These are phyloP conservation scores for Lipomyces yarrowii DNA, from an alignment of 1,139 yeast species.

Conservation along the genomic window DNA sequence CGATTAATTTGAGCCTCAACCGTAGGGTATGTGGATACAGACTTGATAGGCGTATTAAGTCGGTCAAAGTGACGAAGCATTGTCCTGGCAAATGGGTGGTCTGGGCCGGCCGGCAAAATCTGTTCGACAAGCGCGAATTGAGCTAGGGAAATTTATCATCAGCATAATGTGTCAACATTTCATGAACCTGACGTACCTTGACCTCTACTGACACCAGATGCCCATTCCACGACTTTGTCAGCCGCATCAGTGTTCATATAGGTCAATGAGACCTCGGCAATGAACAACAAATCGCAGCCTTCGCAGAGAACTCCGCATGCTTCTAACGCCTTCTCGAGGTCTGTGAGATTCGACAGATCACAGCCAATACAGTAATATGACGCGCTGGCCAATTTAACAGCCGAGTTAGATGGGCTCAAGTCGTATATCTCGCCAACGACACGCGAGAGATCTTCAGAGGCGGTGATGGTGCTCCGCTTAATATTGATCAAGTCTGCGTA, in stretches of 20 bases:
- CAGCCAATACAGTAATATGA: slow-evolving; percentile 70
- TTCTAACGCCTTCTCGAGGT: slow-evolving; percentile 49
- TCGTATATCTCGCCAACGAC: slow-evolving; percentile 48
- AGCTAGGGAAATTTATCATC: slow-evolving; percentile 41
- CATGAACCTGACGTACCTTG: slow-evolving; percentile 34
- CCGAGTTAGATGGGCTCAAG: slow-evolving; percentile 32
- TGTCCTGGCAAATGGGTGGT: slow-evolving; percentile 70
- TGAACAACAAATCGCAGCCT: slow-evolving; percentile 54
- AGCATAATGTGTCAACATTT: slow-evolving; percentile 14
- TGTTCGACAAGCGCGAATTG: slow-evolving; percentile 75
- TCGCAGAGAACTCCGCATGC: slow-evolving; percentile 40
- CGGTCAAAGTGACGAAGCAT: slow-evolving; percentile 75
- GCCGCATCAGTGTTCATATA: slow-evolving; percentile 74
- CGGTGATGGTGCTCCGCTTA: slow-evolving; percentile 56
- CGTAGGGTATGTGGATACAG: slow-evolving; percentile 63
- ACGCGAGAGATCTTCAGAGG: slow-evolving; percentile 51
- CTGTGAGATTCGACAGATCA: slow-evolving; percentile 57
- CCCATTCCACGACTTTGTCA: slow-evolving; percentile 60
- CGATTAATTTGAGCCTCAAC: slow-evolving; percentile 54
- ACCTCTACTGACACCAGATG: slow-evolving; percentile 43
- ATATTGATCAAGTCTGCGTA: slow-evolving; percentile 66
- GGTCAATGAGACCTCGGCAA: slow-evolving; percentile 83
- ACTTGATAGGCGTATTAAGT: slow-evolving; percentile 68
- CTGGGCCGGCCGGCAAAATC: slow-evolving; percentile 61
- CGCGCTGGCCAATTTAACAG: slow-evolving; percentile 48